A percentile compares a stretch with the other conserved stretches of the same genome.
These are phyloP conservation scores for Cardamine resedifolia DNA, from an alignment of 345 rosid genomes.

Conservation along the genomic window DNA sequence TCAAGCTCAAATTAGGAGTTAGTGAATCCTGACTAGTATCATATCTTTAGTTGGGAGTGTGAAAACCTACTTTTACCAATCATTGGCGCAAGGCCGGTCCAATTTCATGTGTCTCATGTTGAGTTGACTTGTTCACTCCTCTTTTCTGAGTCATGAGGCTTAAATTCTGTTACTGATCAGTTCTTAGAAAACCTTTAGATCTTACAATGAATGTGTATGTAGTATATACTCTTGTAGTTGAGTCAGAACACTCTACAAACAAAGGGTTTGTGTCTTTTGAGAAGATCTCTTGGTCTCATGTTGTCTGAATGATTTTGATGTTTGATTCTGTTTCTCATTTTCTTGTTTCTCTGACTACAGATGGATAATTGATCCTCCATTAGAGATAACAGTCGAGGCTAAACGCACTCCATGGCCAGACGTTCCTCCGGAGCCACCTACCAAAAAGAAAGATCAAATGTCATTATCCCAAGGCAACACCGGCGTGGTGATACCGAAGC, in stretches of 20 bases:
- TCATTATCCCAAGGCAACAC: slow-evolving; percentile 44
- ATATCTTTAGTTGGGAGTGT: neutral
- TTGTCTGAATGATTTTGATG: slow-evolving; percentile 1
- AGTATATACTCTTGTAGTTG: neutral
- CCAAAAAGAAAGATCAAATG: slow-evolving; percentile 40
- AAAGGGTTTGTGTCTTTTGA: neutral
- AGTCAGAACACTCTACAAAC: neutral
- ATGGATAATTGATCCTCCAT: slow-evolving; percentile 89
- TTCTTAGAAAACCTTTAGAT: neutral
- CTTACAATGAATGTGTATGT: neutral
- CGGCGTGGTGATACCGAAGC: slow-evolving; percentile 23
- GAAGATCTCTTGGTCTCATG: neutral
- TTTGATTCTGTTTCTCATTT: neutral
- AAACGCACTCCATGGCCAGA: slow-evolving; percentile 96
- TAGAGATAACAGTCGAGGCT: slow-evolving; percentile 82
- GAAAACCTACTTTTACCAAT: neutral
- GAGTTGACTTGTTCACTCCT: too few relatives aligned
- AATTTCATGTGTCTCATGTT: too few relatives aligned
- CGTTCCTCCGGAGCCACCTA: slow-evolving; percentile 81
- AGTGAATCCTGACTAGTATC: slow-evolving; percentile 11
- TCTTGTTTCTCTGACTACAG: slow-evolving; percentile 40
- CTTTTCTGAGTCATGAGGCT: neutral
- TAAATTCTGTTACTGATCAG: neutral
- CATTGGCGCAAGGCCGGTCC: neutral
- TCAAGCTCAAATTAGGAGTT: neutral